phyloP scores from a whole-genome alignment of 208 protist species.

The Wallacemonas sp. region DNA sequence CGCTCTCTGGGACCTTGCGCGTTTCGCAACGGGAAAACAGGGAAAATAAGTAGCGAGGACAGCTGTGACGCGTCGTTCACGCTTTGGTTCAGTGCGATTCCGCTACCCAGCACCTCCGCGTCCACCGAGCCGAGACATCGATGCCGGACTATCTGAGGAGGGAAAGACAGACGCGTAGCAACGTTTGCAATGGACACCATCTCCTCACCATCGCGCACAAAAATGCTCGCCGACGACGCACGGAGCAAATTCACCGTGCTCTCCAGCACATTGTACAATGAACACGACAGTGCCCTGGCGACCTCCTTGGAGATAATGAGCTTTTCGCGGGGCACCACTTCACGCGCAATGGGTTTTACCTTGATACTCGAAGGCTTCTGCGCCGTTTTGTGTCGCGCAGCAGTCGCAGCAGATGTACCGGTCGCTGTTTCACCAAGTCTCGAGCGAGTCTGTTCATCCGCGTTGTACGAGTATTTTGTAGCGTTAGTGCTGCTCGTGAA shows the following conservation, averaged over 20 bases:
- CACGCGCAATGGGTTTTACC: constrained; percentile 43
- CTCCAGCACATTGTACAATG: constrained; percentile 85
- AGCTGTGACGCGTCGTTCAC: constrained; percentile 37
- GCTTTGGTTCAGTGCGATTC: constrained; percentile 80
- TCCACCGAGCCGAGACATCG: constrained; percentile 68
- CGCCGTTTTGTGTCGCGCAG: constrained; percentile 8
- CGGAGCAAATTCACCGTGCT: constrained; percentile 46
- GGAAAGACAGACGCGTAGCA: constrained; percentile 62
- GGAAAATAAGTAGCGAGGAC: constrained; percentile 73
- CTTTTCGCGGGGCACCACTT: constrained; percentile 25
- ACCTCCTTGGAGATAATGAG: constrained; percentile 73
- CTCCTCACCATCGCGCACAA: constrained; percentile 71
- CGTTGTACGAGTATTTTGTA: neutral
- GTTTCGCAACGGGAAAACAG: constrained; percentile 44
- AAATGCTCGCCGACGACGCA: constrained; percentile 68
- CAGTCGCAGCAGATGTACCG: neutral
- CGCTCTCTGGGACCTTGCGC: constrained; percentile 9
- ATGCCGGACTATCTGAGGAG: constrained; percentile 72
- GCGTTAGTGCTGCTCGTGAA: too few species aligned
- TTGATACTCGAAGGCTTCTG: constrained; percentile 47
- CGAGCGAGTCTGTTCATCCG: neutral
- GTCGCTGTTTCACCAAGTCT: neutral
- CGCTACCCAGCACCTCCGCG: constrained; percentile 81
- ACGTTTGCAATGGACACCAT: constrained; percentile 89
- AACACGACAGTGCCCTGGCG: constrained; percentile 49